A percentile compares a stretch with the other conserved stretches of the same genome.
Conservation (phyloP, 2,329 filamentous ascomycete species). For the Monosporascus sp. region DNA sequence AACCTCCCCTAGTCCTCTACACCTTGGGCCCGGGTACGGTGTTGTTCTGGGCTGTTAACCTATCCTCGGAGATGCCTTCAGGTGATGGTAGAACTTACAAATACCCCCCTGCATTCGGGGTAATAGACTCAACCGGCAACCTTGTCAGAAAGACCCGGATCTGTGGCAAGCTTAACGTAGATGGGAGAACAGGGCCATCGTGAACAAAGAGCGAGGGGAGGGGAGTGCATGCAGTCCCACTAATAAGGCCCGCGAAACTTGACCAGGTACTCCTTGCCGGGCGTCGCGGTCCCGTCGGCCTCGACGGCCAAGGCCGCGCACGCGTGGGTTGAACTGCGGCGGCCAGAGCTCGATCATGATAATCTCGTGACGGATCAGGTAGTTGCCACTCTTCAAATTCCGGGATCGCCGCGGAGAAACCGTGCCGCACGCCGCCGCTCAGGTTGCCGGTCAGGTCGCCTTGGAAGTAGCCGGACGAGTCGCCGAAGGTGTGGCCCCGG, state of each 20-base stretch:
- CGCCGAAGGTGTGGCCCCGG: not conserved
- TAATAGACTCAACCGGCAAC: too few relatives aligned
- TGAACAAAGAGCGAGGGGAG: too few relatives aligned
- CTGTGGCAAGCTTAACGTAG: too few relatives aligned
- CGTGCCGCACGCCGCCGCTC: too few relatives aligned
- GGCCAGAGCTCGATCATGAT: not conserved
- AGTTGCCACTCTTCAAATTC: not conserved
- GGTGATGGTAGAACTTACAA: too few relatives aligned
- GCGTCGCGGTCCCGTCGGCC: constrained; percentile 1
- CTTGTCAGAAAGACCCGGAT: too few relatives aligned
- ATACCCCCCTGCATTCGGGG: too few relatives aligned
- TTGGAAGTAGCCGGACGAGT: not conserved
- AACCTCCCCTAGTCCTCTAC: too few relatives aligned
- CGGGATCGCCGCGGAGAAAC: not conserved
- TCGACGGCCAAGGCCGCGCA: not conserved
- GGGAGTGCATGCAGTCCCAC: not conserved
- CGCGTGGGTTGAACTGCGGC: not conserved
- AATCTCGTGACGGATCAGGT: not conserved
- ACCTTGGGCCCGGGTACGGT: too few relatives aligned
- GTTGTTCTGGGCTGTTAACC: too few relatives aligned
- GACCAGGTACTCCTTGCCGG: constrained; percentile 10
- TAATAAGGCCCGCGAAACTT: constrained; percentile 9
- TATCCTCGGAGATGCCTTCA: too few relatives aligned
- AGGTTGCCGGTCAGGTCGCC: not conserved
- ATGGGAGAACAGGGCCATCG: too few relatives aligned